Base-by-base conservation (phyloP, 202 grass and related monocot genomes). In the Elaeis oleifera region DNA sequence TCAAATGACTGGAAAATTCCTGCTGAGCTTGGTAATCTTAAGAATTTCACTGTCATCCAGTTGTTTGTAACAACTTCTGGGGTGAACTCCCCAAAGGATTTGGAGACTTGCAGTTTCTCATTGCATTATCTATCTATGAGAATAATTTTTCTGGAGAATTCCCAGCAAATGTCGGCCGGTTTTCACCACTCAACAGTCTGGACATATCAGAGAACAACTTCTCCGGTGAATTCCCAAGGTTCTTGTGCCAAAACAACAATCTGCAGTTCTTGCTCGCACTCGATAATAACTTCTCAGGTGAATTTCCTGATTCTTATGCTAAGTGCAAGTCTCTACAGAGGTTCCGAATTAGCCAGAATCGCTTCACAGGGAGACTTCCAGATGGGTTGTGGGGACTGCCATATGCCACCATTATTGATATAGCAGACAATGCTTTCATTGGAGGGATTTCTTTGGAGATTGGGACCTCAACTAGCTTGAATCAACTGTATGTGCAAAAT, bases 141-240 rank as follows among this genome's bases (percentile, higher is more conserved):
- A 59, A 59, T 25, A 23, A 16, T 22, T 27, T 59, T 16, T 26
- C 15, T 27, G 57, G 57, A 5, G 26, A 22, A 25, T 25, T 59
- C 15, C 57, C 57, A 5, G 19, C 2, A 25, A 59, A 18, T 22
- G 8, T 59, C 3, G 57, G 57, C 14, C 23, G 57, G 5, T 59
- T 22, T 14, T 25, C 57, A 27, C 23, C 23, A 25, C 26, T 59
- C 23, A 59, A 59, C 11, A 16, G 17, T 25, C 14, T 59, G 14
- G 57, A 59, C 57, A 16, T 59, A 16, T 59, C 57, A 16, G 17
- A 22, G 13, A 59, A 59, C 57, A 26, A 26, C 23, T 59, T 59
- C 24, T 16, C 57, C 4, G 57, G 57, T 4, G 21, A 22, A 25
- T 26, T 59, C 57, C 57, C 57, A 0, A 13, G 23, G 57, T 22